phyloP scores from a whole-genome alignment of 805 yeast genomes.

The Ascoidea rubescens region DNA sequence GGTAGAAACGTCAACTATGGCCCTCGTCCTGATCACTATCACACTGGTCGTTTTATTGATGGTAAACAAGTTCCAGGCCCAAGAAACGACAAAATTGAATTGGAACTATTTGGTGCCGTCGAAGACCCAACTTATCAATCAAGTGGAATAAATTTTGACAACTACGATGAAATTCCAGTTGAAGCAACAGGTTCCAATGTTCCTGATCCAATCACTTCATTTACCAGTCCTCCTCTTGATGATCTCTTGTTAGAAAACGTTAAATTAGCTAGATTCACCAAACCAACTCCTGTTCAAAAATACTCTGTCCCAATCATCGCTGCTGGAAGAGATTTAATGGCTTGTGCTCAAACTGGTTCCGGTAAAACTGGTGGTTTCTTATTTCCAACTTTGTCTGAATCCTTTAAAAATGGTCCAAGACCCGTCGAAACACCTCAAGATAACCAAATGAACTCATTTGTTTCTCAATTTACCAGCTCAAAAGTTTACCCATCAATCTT shows the following conservation, averaged over 20 bases:
- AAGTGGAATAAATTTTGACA: conserved; percentile 96
- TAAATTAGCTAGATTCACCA: conserved; percentile 75
- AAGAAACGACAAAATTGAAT: conserved; percentile 54
- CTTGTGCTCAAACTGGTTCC: conserved; percentile 97
- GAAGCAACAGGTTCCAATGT: conserved; percentile 93
- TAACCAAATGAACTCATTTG: conserved; percentile 14
- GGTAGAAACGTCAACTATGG: conserved; percentile 18
- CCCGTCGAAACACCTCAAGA: conserved; percentile 31
- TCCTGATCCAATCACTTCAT: conserved; percentile 83
- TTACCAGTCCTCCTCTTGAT: conserved; percentile 89
- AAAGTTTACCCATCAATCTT: conserved; percentile 91
- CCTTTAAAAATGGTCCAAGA: conserved; percentile 80
- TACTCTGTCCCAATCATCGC: conserved; percentile 89
- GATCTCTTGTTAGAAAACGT: conserved; percentile 76
- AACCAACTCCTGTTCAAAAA: conserved; percentile 94
- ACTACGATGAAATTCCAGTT: conserved; percentile 96
- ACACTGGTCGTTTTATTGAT: conserved; percentile 61
- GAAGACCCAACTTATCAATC: conserved; percentile 59
- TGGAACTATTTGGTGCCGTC: conserved; percentile 73
- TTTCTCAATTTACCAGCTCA: conserved; percentile 41
- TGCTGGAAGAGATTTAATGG: conserved; percentile 85
- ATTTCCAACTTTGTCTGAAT: conserved; percentile 92
- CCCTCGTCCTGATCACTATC: conserved; percentile 32
- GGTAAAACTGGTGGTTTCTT: conserved; percentile 99
- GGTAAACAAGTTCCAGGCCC: conserved; percentile 83